phyloP scores from a whole-genome alignment of 2,329 filamentous ascomycete species.

The Aspergillus transmontanensis region DNA sequence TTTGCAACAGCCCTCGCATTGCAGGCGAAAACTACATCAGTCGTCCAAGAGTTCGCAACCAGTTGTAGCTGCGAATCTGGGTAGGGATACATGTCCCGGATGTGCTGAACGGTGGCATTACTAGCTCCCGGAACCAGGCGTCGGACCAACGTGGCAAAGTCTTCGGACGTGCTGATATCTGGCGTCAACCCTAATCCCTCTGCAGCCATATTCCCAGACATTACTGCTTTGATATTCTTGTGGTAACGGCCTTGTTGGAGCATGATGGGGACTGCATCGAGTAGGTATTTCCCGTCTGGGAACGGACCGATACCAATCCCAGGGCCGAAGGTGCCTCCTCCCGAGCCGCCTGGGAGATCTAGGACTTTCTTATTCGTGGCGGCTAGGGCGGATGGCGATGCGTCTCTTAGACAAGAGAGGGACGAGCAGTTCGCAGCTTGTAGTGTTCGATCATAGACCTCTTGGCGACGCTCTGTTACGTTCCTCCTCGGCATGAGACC shows the following conservation, averaged over 20 bases:
- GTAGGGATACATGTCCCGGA: background rate
- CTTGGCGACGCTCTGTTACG: background rate
- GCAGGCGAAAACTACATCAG: background rate
- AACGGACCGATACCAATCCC: background rate
- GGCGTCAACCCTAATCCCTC: background rate
- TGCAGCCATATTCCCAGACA: background rate
- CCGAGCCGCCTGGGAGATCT: background rate
- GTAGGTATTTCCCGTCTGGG: background rate
- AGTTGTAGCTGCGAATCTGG: constrained; percentile 1
- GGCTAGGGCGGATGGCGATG: background rate
- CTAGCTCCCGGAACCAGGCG: background rate
- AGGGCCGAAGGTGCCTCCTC: background rate
- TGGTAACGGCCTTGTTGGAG: background rate
- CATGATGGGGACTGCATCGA: background rate
- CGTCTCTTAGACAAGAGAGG: background rate
- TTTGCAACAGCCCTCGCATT: background rate
- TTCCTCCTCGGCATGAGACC: background rate
- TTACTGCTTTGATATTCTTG: background rate
- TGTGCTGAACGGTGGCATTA: background rate
- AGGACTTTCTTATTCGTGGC: background rate
- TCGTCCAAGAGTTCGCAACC: background rate
- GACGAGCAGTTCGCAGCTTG: background rate
- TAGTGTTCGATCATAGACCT: background rate
- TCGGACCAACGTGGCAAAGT: background rate
- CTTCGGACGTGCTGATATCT: background rate